Evolutionary conservation across 2,329 filamentous ascomycete genomes (phyloP), one percentile per base, ranked within the genome.

Genomic region (Phoma sp.): DNA sequence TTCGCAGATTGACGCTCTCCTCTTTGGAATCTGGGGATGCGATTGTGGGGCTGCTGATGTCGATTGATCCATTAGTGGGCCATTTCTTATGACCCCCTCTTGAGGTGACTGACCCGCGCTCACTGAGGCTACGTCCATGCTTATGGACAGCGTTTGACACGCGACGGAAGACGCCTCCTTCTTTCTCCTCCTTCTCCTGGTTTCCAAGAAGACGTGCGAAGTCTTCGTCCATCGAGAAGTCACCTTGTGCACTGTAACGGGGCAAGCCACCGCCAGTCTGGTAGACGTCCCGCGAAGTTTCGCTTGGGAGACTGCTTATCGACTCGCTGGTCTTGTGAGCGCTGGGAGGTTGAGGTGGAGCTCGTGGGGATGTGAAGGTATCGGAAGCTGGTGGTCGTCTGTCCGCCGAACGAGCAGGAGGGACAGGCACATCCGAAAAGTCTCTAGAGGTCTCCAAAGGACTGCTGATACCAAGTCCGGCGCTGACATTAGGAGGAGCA

Each of bases 181-280:
- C 70, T 57, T 66, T 75, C 13, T 75, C 72, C 4, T 68, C 59
- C 62, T 83, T 69, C 60, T 92, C 90, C 23, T 87, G 87, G 18
- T 86, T 87, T 36, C 87, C 89, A 55, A 96, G 81, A 53, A 97
- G 93, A 52, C 93, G 88, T 48, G 90, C 89, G 86, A 97, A 91
- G 70, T 98, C 95, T 74, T 97, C 93, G 61, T 98, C 93, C 88
- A 96, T 87, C 55, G 89, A 95, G 69, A 97, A 95, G 61, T 96
- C 92, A 49, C 88, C 91, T 47, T 90, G 91, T 38, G 85, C 83
- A 74, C 89, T 96, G 57, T 85, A 78, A 33, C 78, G 77, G 10
- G 79, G 79, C 43, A 77, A 56, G n/a, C 57, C 62, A 25, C 62
- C 61, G 13, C 55, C 56, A n/a, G 67, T 55, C 3, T 64, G 62